These are phyloP conservation scores for Paraconiothyrium sp. DNA, from an alignment of 2,329 filamentous ascomycete genomes.

Conservation along the genomic window DNA sequence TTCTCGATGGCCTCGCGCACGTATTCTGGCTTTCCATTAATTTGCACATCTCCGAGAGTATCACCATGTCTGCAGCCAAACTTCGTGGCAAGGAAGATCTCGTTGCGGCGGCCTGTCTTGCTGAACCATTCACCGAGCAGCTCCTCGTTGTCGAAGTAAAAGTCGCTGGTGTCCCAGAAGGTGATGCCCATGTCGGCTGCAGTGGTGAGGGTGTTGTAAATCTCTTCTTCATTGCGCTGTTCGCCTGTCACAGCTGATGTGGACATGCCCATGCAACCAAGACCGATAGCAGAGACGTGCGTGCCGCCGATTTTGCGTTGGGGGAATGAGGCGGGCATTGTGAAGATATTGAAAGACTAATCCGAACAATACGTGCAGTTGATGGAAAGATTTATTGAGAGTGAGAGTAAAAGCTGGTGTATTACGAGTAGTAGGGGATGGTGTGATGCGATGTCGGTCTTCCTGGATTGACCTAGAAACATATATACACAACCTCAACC, in stretches of 20 bases:
- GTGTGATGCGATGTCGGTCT: not conserved
- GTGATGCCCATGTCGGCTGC: conserved; percentile 36
- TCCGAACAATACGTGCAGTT: too few species aligned
- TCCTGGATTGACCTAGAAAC: not conserved
- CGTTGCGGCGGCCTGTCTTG: conserved; percentile 14
- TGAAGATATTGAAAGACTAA: not conserved
- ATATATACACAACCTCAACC: not conserved
- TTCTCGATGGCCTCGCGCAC: conserved; percentile 46
- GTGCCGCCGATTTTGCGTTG: conserved; percentile 16
- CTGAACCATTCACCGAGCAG: conserved; percentile 32
- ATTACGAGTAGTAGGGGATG: not conserved
- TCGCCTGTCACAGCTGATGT: not conserved
- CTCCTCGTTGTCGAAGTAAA: conserved; percentile 32
- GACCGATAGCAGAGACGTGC: conserved; percentile 17
- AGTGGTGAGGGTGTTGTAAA: conserved; percentile 11
- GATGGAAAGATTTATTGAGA: not conserved
- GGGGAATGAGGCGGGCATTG: conserved; percentile 12
- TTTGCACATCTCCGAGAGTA: conserved; percentile 20
- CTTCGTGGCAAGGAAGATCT: conserved; percentile 26
- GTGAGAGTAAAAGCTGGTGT: not conserved
- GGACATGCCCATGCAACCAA: conserved; percentile 21
- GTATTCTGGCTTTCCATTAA: conserved; percentile 49
- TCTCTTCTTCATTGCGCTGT: conserved; percentile 11
- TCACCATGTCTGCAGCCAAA: conserved; percentile 14
- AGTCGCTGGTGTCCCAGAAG: conserved; percentile 41